A percentile compares a stretch with the other conserved stretches of the same genome.
phyloP scores from a whole-genome alignment of 2,329 filamentous ascomycete genomes.

The Cordyceps farinosa region DNA sequence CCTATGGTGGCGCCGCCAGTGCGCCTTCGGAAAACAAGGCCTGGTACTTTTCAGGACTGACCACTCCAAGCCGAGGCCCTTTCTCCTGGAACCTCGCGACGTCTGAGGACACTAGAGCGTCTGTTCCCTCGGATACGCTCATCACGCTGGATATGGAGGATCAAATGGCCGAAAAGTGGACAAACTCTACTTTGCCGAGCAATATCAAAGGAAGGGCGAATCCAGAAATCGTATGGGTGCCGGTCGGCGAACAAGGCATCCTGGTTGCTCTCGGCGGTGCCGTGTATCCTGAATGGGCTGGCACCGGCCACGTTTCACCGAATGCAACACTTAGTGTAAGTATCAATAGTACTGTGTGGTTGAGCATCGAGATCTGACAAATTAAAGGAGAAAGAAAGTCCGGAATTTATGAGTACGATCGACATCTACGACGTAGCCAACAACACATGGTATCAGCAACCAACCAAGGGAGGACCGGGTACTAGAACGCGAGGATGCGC shows the following conservation, averaged over 20 bases:
- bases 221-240: conserved; percentile 69
- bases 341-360: not conserved
- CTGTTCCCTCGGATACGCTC: conserved; percentile 51
- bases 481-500: conserved; percentile 65
- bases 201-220: conserved; percentile 54
- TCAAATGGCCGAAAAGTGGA: conserved; percentile 51
- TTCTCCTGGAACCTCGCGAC: conserved; percentile 38
- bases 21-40: conserved; percentile 68
- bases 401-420: conserved; percentile 66
- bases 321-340: conserved; percentile 34
- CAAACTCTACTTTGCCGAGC: conserved; percentile 50
- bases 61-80: conserved; percentile 45
- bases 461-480: conserved; percentile 57
- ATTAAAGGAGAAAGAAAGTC: conserved; percentile 54
- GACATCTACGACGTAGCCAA: conserved; percentile 74
- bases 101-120: conserved; percentile 36
- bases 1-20: conserved; percentile 60
- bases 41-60: conserved; percentile 67
- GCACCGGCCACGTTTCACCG: conserved; percentile 24
- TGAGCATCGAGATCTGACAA: not conserved
- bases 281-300: conserved; percentile 51
- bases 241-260: conserved; percentile 71
- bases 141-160: conserved; percentile 58
- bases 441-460: conserved; percentile 65
- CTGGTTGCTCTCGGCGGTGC: conserved; percentile 76